These are phyloP conservation scores for Cardamine chenopodiifolia DNA, from an alignment of 345 rosid genomes.

Conservation along the genomic window DNA sequence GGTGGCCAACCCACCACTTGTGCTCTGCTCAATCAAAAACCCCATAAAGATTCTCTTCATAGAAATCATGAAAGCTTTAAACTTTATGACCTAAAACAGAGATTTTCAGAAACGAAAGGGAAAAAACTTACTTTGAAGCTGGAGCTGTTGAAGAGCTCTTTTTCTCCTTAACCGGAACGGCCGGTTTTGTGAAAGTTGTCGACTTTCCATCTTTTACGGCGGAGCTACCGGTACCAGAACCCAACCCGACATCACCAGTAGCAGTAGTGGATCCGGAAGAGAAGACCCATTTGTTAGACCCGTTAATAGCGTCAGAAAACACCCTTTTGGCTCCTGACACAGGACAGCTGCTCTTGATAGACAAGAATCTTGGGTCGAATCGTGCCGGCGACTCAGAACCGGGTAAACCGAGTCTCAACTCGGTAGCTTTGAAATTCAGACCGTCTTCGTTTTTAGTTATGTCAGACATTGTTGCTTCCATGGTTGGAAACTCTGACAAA, in stretches of 20 bases:
- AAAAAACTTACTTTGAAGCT: conserved; percentile 51
- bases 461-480: conserved; percentile 50
- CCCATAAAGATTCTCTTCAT: background rate
- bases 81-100: background rate
- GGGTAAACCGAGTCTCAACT: conserved; percentile 78
- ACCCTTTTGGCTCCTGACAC: conserved; percentile 63
- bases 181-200: conserved; percentile 44
- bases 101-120: background rate
- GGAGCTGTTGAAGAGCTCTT: conserved; percentile 53
- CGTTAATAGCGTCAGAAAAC: conserved; percentile 57
- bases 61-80: background rate
- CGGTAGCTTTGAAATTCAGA: conserved; percentile 67
- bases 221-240: conserved; percentile 26
- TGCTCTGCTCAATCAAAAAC: conserved; percentile 48
- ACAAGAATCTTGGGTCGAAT: conserved; percentile 34
- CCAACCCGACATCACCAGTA: conserved; percentile 36
- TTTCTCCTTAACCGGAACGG: conserved; percentile 47
- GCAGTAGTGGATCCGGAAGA: conserved; percentile 46
- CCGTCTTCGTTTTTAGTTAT: conserved; percentile 28
- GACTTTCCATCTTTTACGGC: conserved; percentile 48
- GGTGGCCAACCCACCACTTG: conserved; percentile 94
- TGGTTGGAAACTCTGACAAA: conserved; percentile 54
- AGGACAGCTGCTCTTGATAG: conserved; percentile 45
- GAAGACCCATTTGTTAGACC: conserved; percentile 58
- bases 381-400: conserved; percentile 69